Base-by-base conservation (phyloP, 768 basidiomycete species). In the Hericium erinaceus region DNA sequence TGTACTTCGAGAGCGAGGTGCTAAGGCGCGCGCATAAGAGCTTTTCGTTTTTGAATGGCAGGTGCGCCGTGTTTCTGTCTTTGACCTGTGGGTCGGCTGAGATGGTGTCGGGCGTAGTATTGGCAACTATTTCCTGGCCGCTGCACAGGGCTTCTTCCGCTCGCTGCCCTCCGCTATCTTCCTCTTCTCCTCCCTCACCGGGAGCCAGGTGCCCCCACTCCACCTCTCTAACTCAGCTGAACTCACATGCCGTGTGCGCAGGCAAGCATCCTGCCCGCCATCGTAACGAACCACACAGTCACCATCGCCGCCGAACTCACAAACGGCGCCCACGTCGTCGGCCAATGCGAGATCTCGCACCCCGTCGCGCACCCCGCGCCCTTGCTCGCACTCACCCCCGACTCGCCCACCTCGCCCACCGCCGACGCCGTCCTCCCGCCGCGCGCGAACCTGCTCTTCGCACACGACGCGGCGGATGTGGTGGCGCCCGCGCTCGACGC, bases 151-250 rank as follows among this genome's bases (percentile, higher is more conserved):
- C 12, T 93, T 98, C 73, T 92, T 98, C 66, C 85, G 92, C 6
- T 95, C 92, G 37, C 76, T 98, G 8, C 92, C 95, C 12, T 91
- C 91, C 1, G 92, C 95, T 11, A 90, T 98, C 60, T 98, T 95
- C 70, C 75, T 97, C 46, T 95, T 98, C 68, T 87, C 92, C 28
- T 90, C 90, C 2, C 92, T 97, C 61, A 92, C 92, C 0, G 87
- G 83, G 64, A 92, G 88, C 57, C 83, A 87, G 65, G 73, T 73
- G 48, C 58, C 72, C 57, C 18, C 1, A n/a, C 51, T 13, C 5
- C 40, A 2, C 5, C 3, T 3, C 4, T 26, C 3, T 3, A 26
- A 4, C 3, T 26, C 0, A 4, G 26, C 4, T 3, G 5, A 26
- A 5, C 26, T 26, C 26, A 26, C 26, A 26, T 26, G 39, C 26